Conservation (phyloP, 1,284 basidiomycete species). For the Apiotrichum veenhuisii region DNA sequence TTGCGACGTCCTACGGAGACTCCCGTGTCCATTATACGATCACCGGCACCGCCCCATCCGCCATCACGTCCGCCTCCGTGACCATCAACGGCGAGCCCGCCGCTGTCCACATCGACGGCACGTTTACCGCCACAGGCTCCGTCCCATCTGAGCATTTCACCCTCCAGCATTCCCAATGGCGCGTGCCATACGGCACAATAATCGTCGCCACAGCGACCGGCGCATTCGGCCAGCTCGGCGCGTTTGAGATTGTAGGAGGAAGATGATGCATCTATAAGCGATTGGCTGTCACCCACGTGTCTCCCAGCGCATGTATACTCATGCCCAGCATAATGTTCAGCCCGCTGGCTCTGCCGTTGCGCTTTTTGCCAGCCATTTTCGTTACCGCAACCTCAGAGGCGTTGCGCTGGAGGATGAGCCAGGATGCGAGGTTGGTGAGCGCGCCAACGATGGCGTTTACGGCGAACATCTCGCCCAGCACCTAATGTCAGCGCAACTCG, state of each 20-base stretch:
- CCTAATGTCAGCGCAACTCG: too few species aligned
- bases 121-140: neutral
- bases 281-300: too few species aligned
- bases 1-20: neutral
- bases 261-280: neutral
- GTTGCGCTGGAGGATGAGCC: too few species aligned
- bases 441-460: too few species aligned
- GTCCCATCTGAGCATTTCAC: constrained; percentile 1
- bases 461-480: too few species aligned
- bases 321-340: too few species aligned
- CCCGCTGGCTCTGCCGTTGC: too few species aligned
- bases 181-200: constrained; percentile 6
- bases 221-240: neutral
- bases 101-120: neutral
- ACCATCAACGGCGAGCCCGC: constrained; percentile 4
- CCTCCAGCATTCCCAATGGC: constrained; percentile 7
- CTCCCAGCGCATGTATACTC: too few species aligned
- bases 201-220: neutral
- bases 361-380: too few species aligned
- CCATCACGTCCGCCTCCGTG: neutral
- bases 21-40: neutral
- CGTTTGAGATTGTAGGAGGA: neutral
- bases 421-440: too few species aligned
- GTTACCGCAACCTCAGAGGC: too few species aligned
- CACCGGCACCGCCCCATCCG: neutral